Evolutionary conservation across 331 rosid species (phyloP), one percentile per base, ranked within the genome.

Genomic region (Pyracantha coccinea): DNA sequence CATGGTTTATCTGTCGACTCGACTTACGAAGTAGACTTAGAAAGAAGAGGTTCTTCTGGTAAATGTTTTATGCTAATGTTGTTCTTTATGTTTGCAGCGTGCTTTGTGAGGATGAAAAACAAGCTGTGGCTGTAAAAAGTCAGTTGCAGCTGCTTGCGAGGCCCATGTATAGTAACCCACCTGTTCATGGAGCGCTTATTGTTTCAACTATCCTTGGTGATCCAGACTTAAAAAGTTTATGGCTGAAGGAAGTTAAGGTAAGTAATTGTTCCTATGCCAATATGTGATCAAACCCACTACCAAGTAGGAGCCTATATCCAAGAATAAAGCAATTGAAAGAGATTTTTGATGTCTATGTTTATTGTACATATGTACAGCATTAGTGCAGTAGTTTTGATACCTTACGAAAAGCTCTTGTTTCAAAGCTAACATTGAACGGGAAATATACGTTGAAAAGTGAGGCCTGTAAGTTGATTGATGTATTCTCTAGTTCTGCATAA

Each of bases 101-200:
- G 75, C 93, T 94, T 66, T 94, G 99, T 60, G 93, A 94, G 79
- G 92, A 94, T 77, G 92, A 92, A 83, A 94, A 88, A 75, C 96
- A 94, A 85, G 97, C 97, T 1, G 87, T 90, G 75, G 93, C 96
- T 61, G 99, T 92, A 57, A 94, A 92, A 86, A 94, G 96, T 73
- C 97, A 90, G 81, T 81, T 94, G 85, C 99, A 92, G 91, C 85
- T 76, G 79, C 89, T 94, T 84, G 89, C 92, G 66, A 85, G 99
- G 85, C 97, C 99, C 71, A 94, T 92, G 99, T 94, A 94, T 63
- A 94, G 99, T 76, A 94, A 92, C 61, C 99, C 99, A 23, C 97
- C 99, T 74, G 75, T 94, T 75, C 99, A 94, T 67, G 99, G 97
- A 74, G 92, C 99, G 1, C 86, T 89, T 29, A 8, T 92, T 16